Conservation (phyloP, 2,329 filamentous ascomycete genomes). For the Exophiala xenobiotica region DNA sequence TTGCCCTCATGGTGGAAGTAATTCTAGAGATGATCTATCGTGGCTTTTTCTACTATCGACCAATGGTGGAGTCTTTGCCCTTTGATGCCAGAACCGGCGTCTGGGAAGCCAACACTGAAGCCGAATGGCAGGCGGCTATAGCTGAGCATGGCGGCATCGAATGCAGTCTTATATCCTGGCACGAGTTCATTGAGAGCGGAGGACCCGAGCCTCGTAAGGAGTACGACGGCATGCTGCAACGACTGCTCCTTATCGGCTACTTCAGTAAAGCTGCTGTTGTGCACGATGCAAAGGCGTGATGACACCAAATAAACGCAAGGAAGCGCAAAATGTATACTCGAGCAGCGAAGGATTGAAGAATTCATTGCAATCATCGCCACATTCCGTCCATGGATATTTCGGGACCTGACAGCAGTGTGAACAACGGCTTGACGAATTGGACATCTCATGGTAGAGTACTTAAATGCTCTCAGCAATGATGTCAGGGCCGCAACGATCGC, state of each 20-base stretch:
- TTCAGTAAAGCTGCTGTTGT: constrained; percentile 20
- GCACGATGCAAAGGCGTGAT: too few species aligned
- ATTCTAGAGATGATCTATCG: constrained; percentile 14
- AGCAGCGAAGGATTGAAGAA: too few species aligned
- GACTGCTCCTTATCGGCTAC: constrained; percentile 22
- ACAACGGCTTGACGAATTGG: too few species aligned
- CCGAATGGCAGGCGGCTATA: constrained; percentile 21
- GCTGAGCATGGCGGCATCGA: constrained; percentile 14
- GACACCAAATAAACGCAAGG: too few species aligned
- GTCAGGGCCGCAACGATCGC: too few species aligned
- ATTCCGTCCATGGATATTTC: too few species aligned
- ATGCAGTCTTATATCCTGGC: constrained; percentile 26
- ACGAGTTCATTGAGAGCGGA: constrained; percentile 23
- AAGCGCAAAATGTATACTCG: too few species aligned
- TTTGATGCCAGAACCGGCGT: constrained; percentile 27
- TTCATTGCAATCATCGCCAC: too few species aligned
- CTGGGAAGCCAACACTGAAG: constrained; percentile 25
- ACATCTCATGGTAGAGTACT: too few species aligned
- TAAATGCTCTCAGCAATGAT: too few species aligned
- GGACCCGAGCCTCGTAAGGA: constrained; percentile 15
- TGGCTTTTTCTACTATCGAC: constrained; percentile 25
- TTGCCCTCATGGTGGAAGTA: constrained; percentile 15
- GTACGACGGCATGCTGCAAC: constrained; percentile 24
- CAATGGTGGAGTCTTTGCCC: constrained; percentile 25
- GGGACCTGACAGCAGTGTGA: too few species aligned